These are phyloP conservation scores for Cladosporium sp. DNA, from an alignment of 2,329 filamentous ascomycete species.

Conservation along the genomic window DNA sequence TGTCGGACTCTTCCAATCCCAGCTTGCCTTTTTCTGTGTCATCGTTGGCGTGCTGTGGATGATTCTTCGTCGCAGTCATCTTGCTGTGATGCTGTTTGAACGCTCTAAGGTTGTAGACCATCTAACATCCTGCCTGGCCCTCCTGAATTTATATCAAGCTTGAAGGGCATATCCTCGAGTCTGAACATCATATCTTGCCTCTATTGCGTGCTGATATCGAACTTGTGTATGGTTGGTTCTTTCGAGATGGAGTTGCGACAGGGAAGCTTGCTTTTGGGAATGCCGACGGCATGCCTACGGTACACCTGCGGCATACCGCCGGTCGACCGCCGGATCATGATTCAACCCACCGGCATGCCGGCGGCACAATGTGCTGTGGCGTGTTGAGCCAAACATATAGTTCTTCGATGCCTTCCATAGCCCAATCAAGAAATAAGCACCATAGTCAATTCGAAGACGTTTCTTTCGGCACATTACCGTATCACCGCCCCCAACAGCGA, in stretches of 20 bases:
- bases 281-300: neutral
- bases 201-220: conserved; percentile 7
- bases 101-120: neutral
- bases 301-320: neutral
- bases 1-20: neutral
- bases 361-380: neutral
- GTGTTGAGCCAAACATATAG: neutral
- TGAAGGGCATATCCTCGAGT: neutral
- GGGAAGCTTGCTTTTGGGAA: neutral
- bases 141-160: neutral
- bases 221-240: neutral
- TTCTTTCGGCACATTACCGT: neutral
- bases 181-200: neutral
- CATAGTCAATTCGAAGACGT: neutral
- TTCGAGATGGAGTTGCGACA: neutral
- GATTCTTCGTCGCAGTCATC: neutral
- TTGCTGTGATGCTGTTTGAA: neutral
- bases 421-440: neutral
- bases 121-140: neutral
- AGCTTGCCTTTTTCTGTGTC: neutral
- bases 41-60: neutral
- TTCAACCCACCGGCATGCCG: neutral
- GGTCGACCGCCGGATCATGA: neutral
- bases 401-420: neutral
- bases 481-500: neutral